phyloP scores from a whole-genome alignment of 257 asterid species.

The Orobanche coerulescens region DNA sequence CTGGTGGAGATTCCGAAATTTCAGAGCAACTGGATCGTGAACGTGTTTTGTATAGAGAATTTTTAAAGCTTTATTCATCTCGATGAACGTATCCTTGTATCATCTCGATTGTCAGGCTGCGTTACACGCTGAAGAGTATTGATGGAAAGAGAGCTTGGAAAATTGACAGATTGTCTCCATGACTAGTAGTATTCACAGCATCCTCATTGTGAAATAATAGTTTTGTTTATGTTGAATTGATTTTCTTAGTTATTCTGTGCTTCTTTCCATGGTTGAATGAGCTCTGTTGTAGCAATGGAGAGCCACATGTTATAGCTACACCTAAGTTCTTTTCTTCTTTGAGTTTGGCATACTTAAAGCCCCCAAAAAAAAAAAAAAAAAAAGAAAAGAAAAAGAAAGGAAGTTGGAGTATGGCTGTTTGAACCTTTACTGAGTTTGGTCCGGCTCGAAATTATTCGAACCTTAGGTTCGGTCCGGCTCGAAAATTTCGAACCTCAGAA shows the following conservation, averaged over 20 bases:
- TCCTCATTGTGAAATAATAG: slow-evolving; percentile 33
- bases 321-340: too few relatives aligned
- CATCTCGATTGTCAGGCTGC: slow-evolving; percentile 33
- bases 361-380: too few relatives aligned
- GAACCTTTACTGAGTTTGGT: too few relatives aligned
- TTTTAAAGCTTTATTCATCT: not conserved
- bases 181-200: slow-evolving; percentile 30
- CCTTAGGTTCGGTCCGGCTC: too few relatives aligned
- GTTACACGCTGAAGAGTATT: slow-evolving; percentile 30
- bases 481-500: too few relatives aligned
- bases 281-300: not conserved
- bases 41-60: not conserved
- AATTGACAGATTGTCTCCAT: slow-evolving; percentile 54
- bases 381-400: too few relatives aligned
- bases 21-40: not conserved
- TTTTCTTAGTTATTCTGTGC: slow-evolving; percentile 9
- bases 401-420: too few relatives aligned
- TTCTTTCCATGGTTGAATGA: not conserved
- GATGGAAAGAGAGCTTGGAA: slow-evolving; percentile 46
- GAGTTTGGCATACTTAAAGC: too few relatives aligned
- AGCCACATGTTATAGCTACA: not conserved
- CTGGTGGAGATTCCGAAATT: not conserved
- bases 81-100: not conserved
- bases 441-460: too few relatives aligned
- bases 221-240: not conserved